Base-by-base conservation (phyloP, 768 basidiomycete genomes). In the Xerocomellus intermedius region DNA sequence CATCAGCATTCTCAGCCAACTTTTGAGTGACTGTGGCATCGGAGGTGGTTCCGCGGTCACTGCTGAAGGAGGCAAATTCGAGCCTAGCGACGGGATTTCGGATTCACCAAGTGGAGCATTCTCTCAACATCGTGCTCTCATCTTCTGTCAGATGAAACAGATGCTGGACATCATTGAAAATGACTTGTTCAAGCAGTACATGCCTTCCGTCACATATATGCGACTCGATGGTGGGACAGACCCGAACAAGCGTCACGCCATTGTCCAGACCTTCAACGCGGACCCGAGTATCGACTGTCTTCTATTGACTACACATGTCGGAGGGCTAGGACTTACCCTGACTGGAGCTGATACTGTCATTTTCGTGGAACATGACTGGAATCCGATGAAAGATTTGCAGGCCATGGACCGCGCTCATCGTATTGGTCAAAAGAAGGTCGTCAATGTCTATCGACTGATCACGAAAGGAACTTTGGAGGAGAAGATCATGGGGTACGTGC, bases 291-390 rank as follows among this genome's bases (percentile, higher is more conserved):
- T 99, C 60, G 97, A 99, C 71, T 95, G 94, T 59, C 79, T 99
- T 17, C 77, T 99, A 10, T 79, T 99, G 53, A 99, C 97, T 1
- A 99, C 97, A 0, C 94, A 95, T 63, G 96, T 99, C 42, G 97
- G 97, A 53, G 97, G 97, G 3, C 76, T 99, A 26, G 97, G 97
- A 8, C 75, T 99, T 67, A 99, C 96, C 19, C 75, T 99, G 59
- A 99, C 97, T 0, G 96, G 97, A 21, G 97, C 97, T 8, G 97
- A 99, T 69, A 99, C 97, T 1, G 97, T 99, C 54, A 97, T 99
- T 59, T 99, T 99, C 64, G 93, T 99, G 49, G 97, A 99, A 69
- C 97, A 99, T 64, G 97, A 99, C 70, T 99, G 97, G 97, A 99
- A 99, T 70, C 97, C 97, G 8, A 97, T 96, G 94, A 98, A 98